Percentiles rank a stretch among this genome's conserved stretches.
Conservation (phyloP, 2,329 filamentous ascomycete species). For the Aspergillus japonicus region DNA sequence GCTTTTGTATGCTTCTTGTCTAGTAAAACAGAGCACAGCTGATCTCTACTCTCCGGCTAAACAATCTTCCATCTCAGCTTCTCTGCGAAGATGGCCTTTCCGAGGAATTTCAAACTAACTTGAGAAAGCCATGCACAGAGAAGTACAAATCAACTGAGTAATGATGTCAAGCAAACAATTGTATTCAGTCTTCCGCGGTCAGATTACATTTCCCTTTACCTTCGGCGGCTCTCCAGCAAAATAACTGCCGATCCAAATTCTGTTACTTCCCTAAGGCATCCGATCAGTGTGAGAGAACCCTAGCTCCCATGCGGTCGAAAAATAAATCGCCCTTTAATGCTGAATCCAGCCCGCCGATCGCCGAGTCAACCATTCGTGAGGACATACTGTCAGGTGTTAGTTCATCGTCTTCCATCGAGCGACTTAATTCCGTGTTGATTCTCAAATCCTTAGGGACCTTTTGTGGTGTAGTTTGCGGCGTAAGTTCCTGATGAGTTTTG, state of each 20-base stretch:
- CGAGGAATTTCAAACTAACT: too few relatives aligned
- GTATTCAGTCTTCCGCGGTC: neutral
- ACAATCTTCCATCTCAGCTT: neutral
- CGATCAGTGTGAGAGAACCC: constrained; percentile 31
- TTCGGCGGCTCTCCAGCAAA: neutral
- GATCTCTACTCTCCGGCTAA: neutral
- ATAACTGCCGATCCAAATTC: neutral
- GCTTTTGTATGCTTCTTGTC: too few relatives aligned
- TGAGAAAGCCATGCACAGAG: neutral
- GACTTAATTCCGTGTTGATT: constrained; percentile 45
- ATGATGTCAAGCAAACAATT: neutral
- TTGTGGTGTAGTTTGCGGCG: constrained; percentile 28
- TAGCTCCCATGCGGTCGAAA: constrained; percentile 45
- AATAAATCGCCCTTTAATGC: constrained; percentile 42
- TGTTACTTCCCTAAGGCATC: neutral
- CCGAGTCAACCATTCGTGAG: constrained; percentile 47
- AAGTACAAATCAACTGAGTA: neutral
- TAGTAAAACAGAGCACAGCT: too few relatives aligned
- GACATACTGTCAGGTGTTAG: constrained; percentile 51
- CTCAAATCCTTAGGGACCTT: constrained; percentile 43
- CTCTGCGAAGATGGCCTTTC: neutral
- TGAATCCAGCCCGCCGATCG: constrained; percentile 43
- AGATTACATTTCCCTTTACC: too few relatives aligned
- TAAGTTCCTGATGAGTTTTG: constrained; percentile 25
- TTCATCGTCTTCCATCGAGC: constrained; percentile 42